Evolutionary conservation across 192 early-diverging fungal species (phyloP).

Genomic region (Dispira simplex): DNA sequence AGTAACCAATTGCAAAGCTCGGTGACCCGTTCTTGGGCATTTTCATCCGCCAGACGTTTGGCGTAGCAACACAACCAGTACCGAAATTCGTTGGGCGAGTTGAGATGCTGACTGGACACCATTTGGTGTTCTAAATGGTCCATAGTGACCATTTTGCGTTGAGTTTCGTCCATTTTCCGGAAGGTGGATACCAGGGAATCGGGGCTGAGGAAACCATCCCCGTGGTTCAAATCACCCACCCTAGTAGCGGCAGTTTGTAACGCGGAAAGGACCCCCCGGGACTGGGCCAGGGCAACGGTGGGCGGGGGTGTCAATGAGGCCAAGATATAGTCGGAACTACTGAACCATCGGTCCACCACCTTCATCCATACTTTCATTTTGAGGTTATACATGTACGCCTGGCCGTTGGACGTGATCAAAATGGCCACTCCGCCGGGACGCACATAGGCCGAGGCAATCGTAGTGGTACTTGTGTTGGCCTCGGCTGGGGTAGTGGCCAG

Average conservation of each 20-base stretch:
- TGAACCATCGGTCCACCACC: conserved; percentile 40
- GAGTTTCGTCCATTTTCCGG: neutral
- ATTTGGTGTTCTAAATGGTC: conserved; percentile 25
- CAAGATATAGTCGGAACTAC: conserved; percentile 26
- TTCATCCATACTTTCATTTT: conserved; percentile 51
- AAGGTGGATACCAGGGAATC: conserved; percentile 8
- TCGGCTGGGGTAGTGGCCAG: conserved; percentile 21
- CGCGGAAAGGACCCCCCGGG: neutral
- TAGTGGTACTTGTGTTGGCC: conserved; percentile 17
- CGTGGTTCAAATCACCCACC: conserved; percentile 2
- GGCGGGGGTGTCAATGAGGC: conserved; percentile 15
- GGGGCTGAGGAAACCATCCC: conserved; percentile 14
- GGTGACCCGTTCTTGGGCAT: neutral
- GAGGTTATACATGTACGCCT: conserved; percentile 47
- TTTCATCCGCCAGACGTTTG: conserved; percentile 8
- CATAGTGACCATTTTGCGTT: conserved; percentile 17
- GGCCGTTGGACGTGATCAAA: conserved; percentile 38
- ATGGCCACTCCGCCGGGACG: conserved; percentile 45
- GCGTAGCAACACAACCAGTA: conserved; percentile 13
- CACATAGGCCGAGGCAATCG: conserved; percentile 36
- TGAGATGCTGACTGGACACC: neutral
- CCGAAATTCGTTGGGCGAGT: conserved; percentile 9
- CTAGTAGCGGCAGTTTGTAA: conserved; percentile 2
- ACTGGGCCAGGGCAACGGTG: neutral
- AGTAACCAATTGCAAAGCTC: conserved; percentile 8